Evolutionary conservation across 2,329 filamentous ascomycete species (phyloP).

Genomic region (Mycocentrospora acerina): DNA sequence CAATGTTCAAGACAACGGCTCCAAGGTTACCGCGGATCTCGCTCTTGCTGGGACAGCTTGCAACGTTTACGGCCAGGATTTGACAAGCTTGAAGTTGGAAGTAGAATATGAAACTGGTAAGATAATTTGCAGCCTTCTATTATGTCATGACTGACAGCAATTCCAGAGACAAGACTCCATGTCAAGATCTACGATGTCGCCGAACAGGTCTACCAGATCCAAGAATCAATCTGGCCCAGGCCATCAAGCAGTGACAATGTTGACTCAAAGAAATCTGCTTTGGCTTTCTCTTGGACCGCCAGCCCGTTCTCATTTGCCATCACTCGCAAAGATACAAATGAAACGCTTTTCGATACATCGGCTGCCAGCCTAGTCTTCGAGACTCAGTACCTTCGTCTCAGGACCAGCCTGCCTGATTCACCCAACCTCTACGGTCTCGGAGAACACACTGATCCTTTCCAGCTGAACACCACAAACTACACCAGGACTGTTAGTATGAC

Average conservation of each 20-base stretch:
- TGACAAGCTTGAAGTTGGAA: slow-evolving; percentile 56
- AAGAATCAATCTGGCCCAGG: slow-evolving; percentile 66
- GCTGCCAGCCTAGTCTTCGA: slow-evolving; percentile 71
- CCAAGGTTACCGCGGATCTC: slow-evolving; percentile 67
- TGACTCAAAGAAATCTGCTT: slow-evolving; percentile 43
- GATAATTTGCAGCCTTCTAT: slow-evolving; percentile 60
- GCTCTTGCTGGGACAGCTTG: slow-evolving; percentile 66
- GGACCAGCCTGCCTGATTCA: slow-evolving; percentile 66
- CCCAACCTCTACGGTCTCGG: slow-evolving; percentile 77
- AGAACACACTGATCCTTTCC: slow-evolving; percentile 71
- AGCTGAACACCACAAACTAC: slow-evolving; percentile 68
- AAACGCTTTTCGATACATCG: slow-evolving; percentile 69
- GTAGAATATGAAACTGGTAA: slow-evolving; percentile 63
- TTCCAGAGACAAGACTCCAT: slow-evolving; percentile 63
- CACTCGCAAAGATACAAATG: slow-evolving; percentile 55
- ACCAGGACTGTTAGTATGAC: slow-evolving; percentile 52
- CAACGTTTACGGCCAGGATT: slow-evolving; percentile 60
- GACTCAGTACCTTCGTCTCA: slow-evolving; percentile 71
- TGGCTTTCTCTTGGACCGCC: slow-evolving; percentile 57
- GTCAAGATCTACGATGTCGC: slow-evolving; percentile 70
- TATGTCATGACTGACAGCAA: slow-evolving; percentile 51
- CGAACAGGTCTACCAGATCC: slow-evolving; percentile 72
- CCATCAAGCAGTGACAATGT: slow-evolving; percentile 44
- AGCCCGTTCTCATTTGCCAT: slow-evolving; percentile 70
- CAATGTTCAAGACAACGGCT: slow-evolving; percentile 55